Base-by-base conservation (phyloP, 768 basidiomycete species). In the Leccinellum luteum region DNA sequence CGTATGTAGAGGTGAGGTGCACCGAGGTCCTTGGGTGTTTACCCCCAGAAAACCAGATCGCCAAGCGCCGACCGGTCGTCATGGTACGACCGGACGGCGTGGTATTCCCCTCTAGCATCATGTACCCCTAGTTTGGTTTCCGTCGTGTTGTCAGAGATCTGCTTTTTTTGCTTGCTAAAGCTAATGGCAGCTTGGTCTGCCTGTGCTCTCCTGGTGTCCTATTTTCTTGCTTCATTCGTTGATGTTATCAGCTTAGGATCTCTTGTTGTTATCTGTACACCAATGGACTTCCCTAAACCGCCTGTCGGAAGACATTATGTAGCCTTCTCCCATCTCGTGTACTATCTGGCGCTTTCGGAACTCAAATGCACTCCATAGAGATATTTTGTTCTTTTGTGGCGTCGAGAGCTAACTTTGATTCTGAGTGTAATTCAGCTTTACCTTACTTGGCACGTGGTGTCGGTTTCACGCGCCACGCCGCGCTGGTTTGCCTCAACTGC, bases 1-100 rank as follows among this genome's bases (percentile, higher is more conserved):
- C 89, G n/a, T 89, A 85, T 69, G 88, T 89, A 60, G 91, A 93
- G 75, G 85, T 94, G 66, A 83, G 92, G 59, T 93, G 92, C 75
- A 86, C 86, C 32, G 92, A 94, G 75, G 90, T 91, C 17, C 73
- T 92, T 21, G 90, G 89, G 19, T 92, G 90, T 65, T 74, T 90
- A 44, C 92, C 92, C 15, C 88, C 89, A 4, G 89, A 90, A 63
- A 77, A 78, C 49, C 85, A 81, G 63, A 73, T 79, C 52, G 71
- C 76, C 57, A 90, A 89, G 74, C 87, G 88, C 55, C 79, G 90
- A 51, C 89, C 91, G 9, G 84, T 95, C 56, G 80, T 93, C 61
- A 83, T 94, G 67, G 84, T 94, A 56, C 85, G 92, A 51, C 81
- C 84, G 10, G 92, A 95, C 66, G 92, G 92, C 48, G 85, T 94